These are phyloP conservation scores for Prunus fruticosa DNA, from an alignment of 306 rosid species.

Conservation along the genomic window DNA sequence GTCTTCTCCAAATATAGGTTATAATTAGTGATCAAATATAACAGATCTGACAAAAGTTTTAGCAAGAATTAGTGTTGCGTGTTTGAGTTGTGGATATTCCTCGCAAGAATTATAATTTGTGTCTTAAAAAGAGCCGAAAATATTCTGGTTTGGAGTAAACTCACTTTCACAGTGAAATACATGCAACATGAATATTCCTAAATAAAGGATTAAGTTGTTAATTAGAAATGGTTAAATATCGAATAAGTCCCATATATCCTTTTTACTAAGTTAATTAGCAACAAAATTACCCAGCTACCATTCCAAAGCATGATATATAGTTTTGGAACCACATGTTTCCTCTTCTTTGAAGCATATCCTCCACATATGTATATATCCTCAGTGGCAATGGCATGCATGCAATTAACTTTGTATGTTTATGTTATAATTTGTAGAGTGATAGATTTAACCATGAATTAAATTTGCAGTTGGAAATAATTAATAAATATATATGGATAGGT, in stretches of 20 bases:
- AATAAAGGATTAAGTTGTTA: background rate
- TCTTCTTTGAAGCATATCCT: background rate
- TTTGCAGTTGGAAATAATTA: background rate
- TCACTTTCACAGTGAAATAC: constrained; percentile 22
- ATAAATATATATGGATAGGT: background rate
- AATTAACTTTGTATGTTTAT: no score
- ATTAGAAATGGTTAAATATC: background rate
- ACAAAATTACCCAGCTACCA: background rate
- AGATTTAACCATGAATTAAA: background rate
- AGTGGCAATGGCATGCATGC: no score
- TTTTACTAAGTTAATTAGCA: background rate
- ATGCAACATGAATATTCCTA: background rate
- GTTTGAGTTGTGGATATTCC: constrained; percentile 39
- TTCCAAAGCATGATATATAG: background rate
- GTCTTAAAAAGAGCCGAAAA: constrained; percentile 23
- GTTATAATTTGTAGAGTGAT: background rate
- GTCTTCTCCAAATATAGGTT: background rate
- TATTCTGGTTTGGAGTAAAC: constrained; percentile 37
- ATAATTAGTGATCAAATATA: background rate
- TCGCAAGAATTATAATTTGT: constrained; percentile 5
- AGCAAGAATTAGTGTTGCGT: background rate
- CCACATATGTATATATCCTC: no score
- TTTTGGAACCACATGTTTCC: background rate
- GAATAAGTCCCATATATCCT: background rate
- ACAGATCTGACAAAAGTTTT: background rate